Percentiles rank a stretch among this genome's conserved stretches.
Conservation (phyloP, 2,329 filamentous ascomycete species). For the Talaromyces marneffei region DNA sequence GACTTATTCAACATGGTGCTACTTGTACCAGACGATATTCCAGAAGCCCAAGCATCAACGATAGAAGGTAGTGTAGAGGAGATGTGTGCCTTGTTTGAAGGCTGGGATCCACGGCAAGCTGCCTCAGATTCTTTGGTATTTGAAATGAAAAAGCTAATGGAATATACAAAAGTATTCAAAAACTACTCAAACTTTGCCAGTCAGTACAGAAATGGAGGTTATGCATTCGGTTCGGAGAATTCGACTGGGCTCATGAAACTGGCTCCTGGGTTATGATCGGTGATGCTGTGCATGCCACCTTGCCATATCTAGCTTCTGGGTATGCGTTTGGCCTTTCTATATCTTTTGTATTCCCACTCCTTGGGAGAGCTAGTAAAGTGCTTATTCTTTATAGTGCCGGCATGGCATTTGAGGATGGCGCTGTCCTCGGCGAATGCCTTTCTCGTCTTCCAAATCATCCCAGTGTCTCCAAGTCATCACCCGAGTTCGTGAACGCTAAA, state of each 20-base stretch:
- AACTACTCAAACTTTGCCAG: constrained; percentile 52
- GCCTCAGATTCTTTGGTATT: not conserved
- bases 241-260: constrained; percentile 38
- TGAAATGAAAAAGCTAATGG: not conserved
- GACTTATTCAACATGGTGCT: constrained; percentile 46
- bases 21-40: constrained; percentile 58
- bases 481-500: constrained; percentile 22
- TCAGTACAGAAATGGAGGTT: constrained; percentile 58
- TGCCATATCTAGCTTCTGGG: constrained; percentile 46
- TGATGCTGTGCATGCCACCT: constrained; percentile 59
- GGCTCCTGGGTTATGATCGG: constrained; percentile 44
- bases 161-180: constrained; percentile 27
- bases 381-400: constrained; percentile 40
- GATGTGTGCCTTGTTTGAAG: constrained; percentile 49
- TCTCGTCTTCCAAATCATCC: constrained; percentile 24
- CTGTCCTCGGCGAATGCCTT: constrained; percentile 53
- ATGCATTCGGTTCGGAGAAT: constrained; percentile 49
- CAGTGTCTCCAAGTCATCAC: constrained; percentile 35
- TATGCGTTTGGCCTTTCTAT: not conserved
- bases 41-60: constrained; percentile 46
- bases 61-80: constrained; percentile 49
- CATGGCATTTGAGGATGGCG: constrained; percentile 57
- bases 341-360: constrained; percentile 31
- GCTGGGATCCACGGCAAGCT: constrained; percentile 50
- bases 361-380: not conserved